phyloP scores from a whole-genome alignment of 2,329 filamentous ascomycete species.

The Hirsutella thompsonii region DNA sequence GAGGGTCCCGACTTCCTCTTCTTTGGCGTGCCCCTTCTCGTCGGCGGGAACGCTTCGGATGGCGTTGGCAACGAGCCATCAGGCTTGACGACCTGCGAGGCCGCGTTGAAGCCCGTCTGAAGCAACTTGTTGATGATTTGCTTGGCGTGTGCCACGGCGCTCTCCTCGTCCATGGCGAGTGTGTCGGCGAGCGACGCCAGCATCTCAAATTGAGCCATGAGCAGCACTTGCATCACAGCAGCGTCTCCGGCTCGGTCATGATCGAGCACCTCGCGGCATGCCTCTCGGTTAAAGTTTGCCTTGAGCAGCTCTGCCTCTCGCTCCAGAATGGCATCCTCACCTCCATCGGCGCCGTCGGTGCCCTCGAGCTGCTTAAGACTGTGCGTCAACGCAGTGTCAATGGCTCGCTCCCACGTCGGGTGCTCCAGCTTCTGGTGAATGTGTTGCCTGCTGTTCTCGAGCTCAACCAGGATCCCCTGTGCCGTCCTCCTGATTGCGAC shows the following conservation, averaged over 20 bases:
- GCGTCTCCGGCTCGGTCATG: constrained; percentile 74
- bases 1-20: constrained; percentile 42
- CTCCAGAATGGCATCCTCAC: constrained; percentile 57
- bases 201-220: constrained; percentile 87
- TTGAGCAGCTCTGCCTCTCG: constrained; percentile 82
- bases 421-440: constrained; percentile 74
- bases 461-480: constrained; percentile 73
- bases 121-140: constrained; percentile 66
- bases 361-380: constrained; percentile 67
- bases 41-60: constrained; percentile 56
- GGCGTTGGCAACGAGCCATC: constrained; percentile 58
- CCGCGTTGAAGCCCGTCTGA: constrained; percentile 59
- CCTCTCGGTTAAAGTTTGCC: constrained; percentile 68
- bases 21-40: constrained; percentile 64
- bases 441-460: constrained; percentile 83
- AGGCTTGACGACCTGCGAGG: constrained; percentile 79
- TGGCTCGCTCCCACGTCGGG: constrained; percentile 72
- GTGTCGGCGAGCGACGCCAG: constrained; percentile 73
- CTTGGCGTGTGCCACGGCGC: constrained; percentile 71
- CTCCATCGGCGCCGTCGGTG: constrained; percentile 28
- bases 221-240: constrained; percentile 65
- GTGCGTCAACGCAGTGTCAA: constrained; percentile 81
- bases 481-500: constrained; percentile 75
- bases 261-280: constrained; percentile 64
- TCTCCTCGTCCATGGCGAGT: constrained; percentile 67